Percentiles rank a stretch among this genome's conserved stretches.
These are phyloP conservation scores for Theileria annulata DNA, from an alignment of 169 alveolate species.

Conservation along the genomic window DNA sequence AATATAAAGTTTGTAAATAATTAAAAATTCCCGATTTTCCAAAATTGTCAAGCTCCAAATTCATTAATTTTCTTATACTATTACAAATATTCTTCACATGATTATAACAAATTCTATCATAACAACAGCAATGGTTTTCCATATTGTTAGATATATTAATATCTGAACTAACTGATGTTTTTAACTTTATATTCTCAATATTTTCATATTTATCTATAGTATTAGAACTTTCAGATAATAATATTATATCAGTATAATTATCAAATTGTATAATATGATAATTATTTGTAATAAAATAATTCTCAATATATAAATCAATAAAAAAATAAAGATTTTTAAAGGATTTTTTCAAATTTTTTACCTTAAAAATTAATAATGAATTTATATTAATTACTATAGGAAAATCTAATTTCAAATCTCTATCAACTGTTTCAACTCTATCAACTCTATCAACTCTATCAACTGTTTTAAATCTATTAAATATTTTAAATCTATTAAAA, in stretches of 20 bases:
- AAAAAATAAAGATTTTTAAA: too few species aligned
- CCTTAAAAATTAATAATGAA: background rate
- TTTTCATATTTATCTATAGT: too few species aligned
- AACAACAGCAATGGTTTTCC: background rate
- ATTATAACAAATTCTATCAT: background rate
- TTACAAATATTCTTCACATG: background rate
- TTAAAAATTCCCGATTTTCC: background rate
- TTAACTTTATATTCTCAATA: background rate
- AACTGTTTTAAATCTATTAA: too few species aligned
- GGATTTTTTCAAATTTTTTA: too few species aligned
- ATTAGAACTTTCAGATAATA: too few species aligned
- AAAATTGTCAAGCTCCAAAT: background rate
- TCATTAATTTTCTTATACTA: background rate
- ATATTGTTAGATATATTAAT: background rate
- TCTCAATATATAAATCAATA: background rate
- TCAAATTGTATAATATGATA: background rate
- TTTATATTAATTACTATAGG: background rate
- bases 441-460: too few species aligned
- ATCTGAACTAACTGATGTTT: background rate
- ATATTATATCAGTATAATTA: background rate
- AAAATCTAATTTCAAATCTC: background rate
- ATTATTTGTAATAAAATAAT: background rate
- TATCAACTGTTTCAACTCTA: background rate
- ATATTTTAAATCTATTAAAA: too few species aligned
- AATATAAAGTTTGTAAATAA: background rate